These are phyloP conservation scores for Plantago ovata DNA, from an alignment of 257 asterid genomes.

Conservation along the genomic window DNA sequence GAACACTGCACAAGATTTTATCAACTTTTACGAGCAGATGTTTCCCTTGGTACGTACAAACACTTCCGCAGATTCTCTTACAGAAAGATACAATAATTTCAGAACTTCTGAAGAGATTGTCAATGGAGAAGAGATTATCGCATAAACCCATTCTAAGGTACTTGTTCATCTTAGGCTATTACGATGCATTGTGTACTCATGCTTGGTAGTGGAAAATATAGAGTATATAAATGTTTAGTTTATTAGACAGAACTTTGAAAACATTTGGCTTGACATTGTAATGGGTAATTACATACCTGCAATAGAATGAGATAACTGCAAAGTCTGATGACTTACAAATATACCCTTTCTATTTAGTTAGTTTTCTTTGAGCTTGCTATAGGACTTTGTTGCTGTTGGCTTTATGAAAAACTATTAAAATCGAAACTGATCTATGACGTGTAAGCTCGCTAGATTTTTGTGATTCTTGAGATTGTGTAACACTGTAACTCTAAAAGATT, in stretches of 20 bases:
- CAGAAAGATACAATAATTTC: slow-evolving; percentile 67
- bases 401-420: too few species aligned
- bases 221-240: background rate
- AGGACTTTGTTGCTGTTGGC: too few species aligned
- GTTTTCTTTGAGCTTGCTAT: too few species aligned
- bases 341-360: too few species aligned
- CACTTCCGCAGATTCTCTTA: slow-evolving; percentile 80
- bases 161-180: slow-evolving; percentile 8
- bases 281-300: background rate
- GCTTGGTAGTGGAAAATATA: background rate
- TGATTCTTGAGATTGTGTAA: too few species aligned
- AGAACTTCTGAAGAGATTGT: slow-evolving; percentile 55
- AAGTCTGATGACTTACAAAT: background rate
- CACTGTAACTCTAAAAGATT: too few species aligned
- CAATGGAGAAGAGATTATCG: slow-evolving; percentile 71
- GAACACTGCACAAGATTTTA: slow-evolving; percentile 89
- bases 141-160: slow-evolving; percentile 84
- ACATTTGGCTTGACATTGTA: background rate
- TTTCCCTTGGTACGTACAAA: slow-evolving; percentile 86
- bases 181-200: background rate
- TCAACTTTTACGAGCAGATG: slow-evolving; percentile 74
- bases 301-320: background rate
- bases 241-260: background rate
- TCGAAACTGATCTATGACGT: too few species aligned
- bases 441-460: too few species aligned